Percentiles rank a stretch among this genome's conserved stretches.
These are phyloP conservation scores for Camillea tinctor DNA, from an alignment of 2,329 filamentous ascomycete genomes.

Conservation along the genomic window DNA sequence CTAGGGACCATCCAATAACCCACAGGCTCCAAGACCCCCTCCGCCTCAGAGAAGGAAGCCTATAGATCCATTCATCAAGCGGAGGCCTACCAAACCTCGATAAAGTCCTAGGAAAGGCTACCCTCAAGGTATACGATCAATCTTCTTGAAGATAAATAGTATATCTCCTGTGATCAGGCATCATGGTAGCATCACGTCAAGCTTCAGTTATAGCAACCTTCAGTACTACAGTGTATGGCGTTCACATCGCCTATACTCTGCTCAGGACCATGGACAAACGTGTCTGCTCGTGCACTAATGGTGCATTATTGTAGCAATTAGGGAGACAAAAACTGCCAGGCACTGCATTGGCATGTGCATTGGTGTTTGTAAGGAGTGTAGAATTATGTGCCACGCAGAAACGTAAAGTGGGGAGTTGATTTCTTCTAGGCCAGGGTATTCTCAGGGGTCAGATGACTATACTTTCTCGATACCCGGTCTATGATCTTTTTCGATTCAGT, in stretches of 20 bases:
- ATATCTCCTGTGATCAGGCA: background rate
- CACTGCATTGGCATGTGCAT: background rate
- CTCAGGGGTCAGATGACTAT: background rate
- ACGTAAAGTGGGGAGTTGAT: background rate
- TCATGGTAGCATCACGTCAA: background rate
- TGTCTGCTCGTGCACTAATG: background rate
- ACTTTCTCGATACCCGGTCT: background rate
- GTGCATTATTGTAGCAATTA: background rate
- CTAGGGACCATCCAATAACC: slow-evolving; percentile 21
- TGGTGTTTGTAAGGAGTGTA: background rate
- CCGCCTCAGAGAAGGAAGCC: slow-evolving; percentile 14
- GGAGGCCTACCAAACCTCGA: slow-evolving; percentile 13
- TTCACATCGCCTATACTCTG: background rate
- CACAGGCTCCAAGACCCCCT: slow-evolving; percentile 15
- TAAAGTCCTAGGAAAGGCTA: background rate
- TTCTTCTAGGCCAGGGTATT: background rate
- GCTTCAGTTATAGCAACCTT: background rate
- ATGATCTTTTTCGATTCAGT: background rate
- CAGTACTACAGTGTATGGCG: background rate
- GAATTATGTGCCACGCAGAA: background rate
- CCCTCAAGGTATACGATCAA: background rate
- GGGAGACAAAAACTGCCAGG: background rate
- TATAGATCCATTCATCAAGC: slow-evolving; percentile 16
- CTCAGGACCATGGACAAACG: background rate
- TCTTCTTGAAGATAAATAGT: background rate